These are phyloP conservation scores for Aureobasidium melanogenum DNA, from an alignment of 2,329 filamentous ascomycete genomes.

Conservation along the genomic window DNA sequence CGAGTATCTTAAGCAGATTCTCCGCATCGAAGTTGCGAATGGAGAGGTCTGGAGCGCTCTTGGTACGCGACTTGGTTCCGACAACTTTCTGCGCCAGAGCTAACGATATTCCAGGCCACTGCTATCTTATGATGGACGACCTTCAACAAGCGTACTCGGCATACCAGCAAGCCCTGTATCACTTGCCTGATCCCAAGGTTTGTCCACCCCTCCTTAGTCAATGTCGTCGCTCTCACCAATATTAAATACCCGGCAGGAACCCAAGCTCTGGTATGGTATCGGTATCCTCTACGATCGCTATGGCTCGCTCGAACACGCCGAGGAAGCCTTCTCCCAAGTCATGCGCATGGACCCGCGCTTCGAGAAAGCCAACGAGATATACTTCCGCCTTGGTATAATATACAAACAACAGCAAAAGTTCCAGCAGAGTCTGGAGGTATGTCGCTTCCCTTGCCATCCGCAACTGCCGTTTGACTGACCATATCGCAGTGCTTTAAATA, in stretches of 20 bases:
- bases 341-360: constrained; percentile 98
- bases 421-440: constrained; percentile 79
- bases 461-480: constrained; percentile 17
- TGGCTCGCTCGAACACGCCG: constrained; percentile 90
- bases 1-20: constrained; percentile 82
- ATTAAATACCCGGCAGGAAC: constrained; percentile 53
- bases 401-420: constrained; percentile 99
- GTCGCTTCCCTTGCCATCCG: constrained; percentile 11
- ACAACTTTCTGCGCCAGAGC: neutral
- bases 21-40: constrained; percentile 81
- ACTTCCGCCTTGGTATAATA: constrained; percentile 97
- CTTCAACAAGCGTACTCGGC: constrained; percentile 93
- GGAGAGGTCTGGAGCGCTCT: constrained; percentile 96
- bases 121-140: constrained; percentile 98
- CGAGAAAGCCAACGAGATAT: constrained; percentile 98
- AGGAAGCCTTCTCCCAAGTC: constrained; percentile 95
- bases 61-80: constrained; percentile 45
- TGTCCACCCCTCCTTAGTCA: constrained; percentile 20
- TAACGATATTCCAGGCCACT: constrained; percentile 59
- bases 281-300: constrained; percentile 96
- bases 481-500: constrained; percentile 85
- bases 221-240: constrained; percentile 8
- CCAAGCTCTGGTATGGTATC: constrained; percentile 97
- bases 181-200: constrained; percentile 88
- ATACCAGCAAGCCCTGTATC: constrained; percentile 91